Base-by-base conservation (phyloP, 139 green algal species). In the Picochlorum sp. region DNA sequence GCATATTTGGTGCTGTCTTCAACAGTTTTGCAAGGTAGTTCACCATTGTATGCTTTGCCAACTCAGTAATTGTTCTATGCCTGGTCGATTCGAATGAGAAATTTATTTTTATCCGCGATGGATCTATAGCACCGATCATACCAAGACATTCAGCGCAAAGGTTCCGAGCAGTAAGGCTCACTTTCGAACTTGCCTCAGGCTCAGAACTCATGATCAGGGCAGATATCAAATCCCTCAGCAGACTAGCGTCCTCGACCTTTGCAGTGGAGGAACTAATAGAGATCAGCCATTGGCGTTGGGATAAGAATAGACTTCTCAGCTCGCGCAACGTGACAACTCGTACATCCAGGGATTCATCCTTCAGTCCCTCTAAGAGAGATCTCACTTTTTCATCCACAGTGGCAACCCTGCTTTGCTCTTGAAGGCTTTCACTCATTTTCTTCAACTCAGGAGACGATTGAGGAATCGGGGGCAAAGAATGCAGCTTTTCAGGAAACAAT, bases 21-120 rank as follows among this genome's bases (percentile, higher is more conserved):
- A 97, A 83, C 44, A 96, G 69, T 3, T 87, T 80, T 47, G 90
- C 79, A 20, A 97, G 66, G 63, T 96, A 87, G 4, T 73, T 44
- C 6, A 58, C 63, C 47, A 89, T 57, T 10, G 85, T 65, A 26
- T 49, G 34, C 50, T 65, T 30, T n/a, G 72, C 55, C 62, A 87
- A 70, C 30, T 67, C 37, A 37, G 16, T 70, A 57, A 38, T 41
- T n/a, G 50, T 51, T 21, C 26, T 11, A 41, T 21, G 15, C 60
- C 15, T 44, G 37, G 16, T 31, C 7, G 34, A n/a, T 16, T 44
- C 34, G n/a, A 9, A 58, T 28, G 57, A 41, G 6, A 78, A 70
- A 31, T 75, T 55, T 6, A 86, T 30, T 1, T 30, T 18, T 15
- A 92, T 34, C 0, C 83, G 68, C 0, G 79, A 74, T 1, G 88